Base-by-base conservation (phyloP, 345 rosid genomes). In the Diplotaxis tenuifolia region DNA sequence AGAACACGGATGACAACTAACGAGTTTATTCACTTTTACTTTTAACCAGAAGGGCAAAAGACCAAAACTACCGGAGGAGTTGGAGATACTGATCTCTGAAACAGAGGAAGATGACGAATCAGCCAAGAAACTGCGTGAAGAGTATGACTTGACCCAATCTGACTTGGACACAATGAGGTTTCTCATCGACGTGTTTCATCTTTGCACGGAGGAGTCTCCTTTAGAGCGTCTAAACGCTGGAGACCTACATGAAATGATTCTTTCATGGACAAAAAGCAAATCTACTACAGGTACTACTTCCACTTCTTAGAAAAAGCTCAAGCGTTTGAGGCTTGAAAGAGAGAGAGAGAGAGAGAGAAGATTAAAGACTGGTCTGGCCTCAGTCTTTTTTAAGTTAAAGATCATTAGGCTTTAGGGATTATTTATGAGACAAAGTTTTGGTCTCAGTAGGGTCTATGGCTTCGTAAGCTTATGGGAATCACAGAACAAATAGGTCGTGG, bases 161-260 rank as follows among this genome's bases (percentile, higher is more conserved):
- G 93, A 88, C 57, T 5, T 58, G 0, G 86, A 82, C 40, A 82
- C 82, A 11, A 73, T 92, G 71, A 83, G 85, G 64, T 88, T 90
- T 78, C 94, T 95, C 31, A 77, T 90, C 19, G 82, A 87, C 50
- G 68, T 95, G 69, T 95, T 85, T 75, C 76, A 53, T 45, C 86
- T 22, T 27, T 95, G 99, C 73, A 95, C 98, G 0, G 83, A 68
- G 82, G 86, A 78, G 73, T 82, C 83, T 76, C 99, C 98, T 19
- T 42, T 38, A 27, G 89, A 84, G 42, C 96, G 98, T 2, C 90
- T 87, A 28, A 83, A 78, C 12, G 96, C 98, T 0, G 52, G 74
- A 57, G 90, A 85, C 19, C 81, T 92, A 25, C 80, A 87, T 58
- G 79, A 86, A 50, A 74, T 72, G 72, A 75, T 92, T 69, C 74